A percentile compares a stretch with the other conserved stretches of the same genome.
phyloP scores from a whole-genome alignment of 2,329 filamentous ascomycete species.

The Neonectria sp. region DNA sequence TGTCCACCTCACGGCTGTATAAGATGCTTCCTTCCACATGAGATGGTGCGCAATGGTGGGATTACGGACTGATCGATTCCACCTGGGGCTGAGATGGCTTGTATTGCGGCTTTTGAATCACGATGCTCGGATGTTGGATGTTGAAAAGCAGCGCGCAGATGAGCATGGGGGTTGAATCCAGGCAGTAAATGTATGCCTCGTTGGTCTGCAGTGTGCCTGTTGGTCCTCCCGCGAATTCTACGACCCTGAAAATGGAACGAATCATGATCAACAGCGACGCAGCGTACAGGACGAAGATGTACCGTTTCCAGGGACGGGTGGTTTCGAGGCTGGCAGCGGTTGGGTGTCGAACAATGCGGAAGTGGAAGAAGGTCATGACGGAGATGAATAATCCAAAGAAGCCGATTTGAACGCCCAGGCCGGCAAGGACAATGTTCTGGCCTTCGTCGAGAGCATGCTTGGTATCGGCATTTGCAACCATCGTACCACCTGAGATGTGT shows the following conservation, averaged over 20 bases:
- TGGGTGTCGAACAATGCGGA: conserved; percentile 26
- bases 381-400: conserved; percentile 68
- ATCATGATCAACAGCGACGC: conserved; percentile 56
- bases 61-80: not conserved
- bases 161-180: conserved; percentile 17
- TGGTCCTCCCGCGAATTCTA: not conserved
- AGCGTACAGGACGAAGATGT: conserved; percentile 53
- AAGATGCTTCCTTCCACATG: no score
- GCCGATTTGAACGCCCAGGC: conserved; percentile 68
- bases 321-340: conserved; percentile 21
- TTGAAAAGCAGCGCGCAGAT: conserved; percentile 15
- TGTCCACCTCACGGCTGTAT: no score
- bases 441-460: conserved; percentile 49
- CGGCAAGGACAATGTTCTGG: conserved; percentile 65
- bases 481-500: not conserved
- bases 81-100: not conserved
- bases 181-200: conserved; percentile 17
- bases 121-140: conserved; percentile 16
- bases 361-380: conserved; percentile 61
- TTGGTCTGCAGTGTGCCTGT: conserved; percentile 3
- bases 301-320: conserved; percentile 48
- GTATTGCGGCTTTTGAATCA: conserved; percentile 2
- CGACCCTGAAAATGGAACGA: conserved; percentile 27
- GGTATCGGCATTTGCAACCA: conserved; percentile 42
- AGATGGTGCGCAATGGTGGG: not conserved